Percentiles rank a stretch among this genome's conserved stretches.
Conservation (phyloP, 2,329 filamentous ascomycete species). For the Colletotrichum scovillei region DNA sequence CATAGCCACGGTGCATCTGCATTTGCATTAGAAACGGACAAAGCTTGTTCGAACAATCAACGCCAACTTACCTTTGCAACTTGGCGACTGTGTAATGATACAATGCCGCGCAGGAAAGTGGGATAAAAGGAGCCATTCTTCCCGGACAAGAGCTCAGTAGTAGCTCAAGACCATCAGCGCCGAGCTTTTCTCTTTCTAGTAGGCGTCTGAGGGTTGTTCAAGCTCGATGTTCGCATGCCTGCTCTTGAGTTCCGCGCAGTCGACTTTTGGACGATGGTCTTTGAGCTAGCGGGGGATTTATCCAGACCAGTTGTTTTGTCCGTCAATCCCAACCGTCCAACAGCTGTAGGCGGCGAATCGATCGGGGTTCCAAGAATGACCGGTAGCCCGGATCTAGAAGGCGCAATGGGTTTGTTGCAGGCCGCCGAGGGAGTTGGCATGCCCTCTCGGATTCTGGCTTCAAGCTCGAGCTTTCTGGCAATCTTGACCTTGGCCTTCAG, state of each 20-base stretch:
- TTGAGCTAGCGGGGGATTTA: not conserved
- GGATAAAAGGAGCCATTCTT: not conserved
- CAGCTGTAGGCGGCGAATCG: not conserved
- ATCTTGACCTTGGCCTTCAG: not conserved
- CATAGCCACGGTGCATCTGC: not conserved
- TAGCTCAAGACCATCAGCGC: not conserved
- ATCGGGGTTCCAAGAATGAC: not conserved
- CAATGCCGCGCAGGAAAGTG: too few relatives aligned
- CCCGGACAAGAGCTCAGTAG: not conserved
- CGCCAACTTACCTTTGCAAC: not conserved
- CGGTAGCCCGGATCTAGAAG: not conserved
- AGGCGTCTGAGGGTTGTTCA: not conserved
- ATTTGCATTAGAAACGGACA: not conserved
- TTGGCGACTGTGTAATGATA: not conserved
- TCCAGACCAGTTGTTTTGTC: not conserved
- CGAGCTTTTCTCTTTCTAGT: not conserved
- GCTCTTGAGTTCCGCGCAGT: too few relatives aligned
- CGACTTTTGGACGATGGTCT: not conserved
- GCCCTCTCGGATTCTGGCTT: not conserved
- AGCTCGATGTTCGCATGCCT: not conserved
- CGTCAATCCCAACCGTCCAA: not conserved
- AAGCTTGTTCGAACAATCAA: not conserved
- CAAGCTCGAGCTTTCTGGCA: not conserved
- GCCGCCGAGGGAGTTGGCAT: too few relatives aligned
- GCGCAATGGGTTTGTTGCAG: not conserved